Conservation (phyloP, 768 basidiomycete species). For the Rhodosporidiobolus odoratus region DNA sequence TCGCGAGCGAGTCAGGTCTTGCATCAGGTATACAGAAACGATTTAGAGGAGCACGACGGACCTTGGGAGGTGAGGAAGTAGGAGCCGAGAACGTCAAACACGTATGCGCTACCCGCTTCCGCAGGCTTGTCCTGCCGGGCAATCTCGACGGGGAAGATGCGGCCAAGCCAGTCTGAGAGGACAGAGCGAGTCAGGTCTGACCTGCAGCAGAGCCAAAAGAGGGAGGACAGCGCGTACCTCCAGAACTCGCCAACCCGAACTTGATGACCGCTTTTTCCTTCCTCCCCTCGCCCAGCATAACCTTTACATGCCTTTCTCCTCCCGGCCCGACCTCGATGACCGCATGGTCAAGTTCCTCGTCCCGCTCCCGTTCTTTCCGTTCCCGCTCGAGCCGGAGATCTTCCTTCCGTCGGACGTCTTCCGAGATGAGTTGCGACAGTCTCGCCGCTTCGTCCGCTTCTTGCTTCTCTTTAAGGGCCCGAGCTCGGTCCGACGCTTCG, state of each 20-base stretch:
- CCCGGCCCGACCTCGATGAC: slow-evolving; percentile 11
- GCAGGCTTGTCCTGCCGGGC: neutral
- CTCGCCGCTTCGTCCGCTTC: slow-evolving; percentile 32
- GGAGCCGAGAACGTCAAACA: slow-evolving; percentile 31
- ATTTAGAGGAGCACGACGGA: neutral
- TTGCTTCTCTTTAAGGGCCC: slow-evolving; percentile 2
- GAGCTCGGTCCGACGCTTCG: slow-evolving; percentile 8
- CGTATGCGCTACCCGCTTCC: slow-evolving; percentile 16
- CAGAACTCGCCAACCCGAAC: slow-evolving; percentile 5
- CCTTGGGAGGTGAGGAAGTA: slow-evolving; percentile 36
- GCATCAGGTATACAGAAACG: neutral
- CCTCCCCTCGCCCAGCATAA: neutral
- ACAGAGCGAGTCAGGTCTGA: neutral
- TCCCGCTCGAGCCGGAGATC: slow-evolving; percentile 25
- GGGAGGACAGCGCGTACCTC: slow-evolving; percentile 5
- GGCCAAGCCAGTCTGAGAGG: slow-evolving; percentile 27
- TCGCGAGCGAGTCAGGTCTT: neutral
- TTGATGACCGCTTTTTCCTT: slow-evolving; percentile 16
- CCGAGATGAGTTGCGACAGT: slow-evolving; percentile 34
- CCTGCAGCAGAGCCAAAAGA: neutral
- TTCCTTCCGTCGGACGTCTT: slow-evolving; percentile 35
- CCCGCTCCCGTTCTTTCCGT: slow-evolving; percentile 21
- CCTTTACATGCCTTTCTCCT: slow-evolving; percentile 13
- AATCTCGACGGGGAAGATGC: slow-evolving; percentile 19
- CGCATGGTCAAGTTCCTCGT: slow-evolving; percentile 1